phyloP scores from a whole-genome alignment of 2,329 filamentous ascomycete species.

The Nemania bipapillata region DNA sequence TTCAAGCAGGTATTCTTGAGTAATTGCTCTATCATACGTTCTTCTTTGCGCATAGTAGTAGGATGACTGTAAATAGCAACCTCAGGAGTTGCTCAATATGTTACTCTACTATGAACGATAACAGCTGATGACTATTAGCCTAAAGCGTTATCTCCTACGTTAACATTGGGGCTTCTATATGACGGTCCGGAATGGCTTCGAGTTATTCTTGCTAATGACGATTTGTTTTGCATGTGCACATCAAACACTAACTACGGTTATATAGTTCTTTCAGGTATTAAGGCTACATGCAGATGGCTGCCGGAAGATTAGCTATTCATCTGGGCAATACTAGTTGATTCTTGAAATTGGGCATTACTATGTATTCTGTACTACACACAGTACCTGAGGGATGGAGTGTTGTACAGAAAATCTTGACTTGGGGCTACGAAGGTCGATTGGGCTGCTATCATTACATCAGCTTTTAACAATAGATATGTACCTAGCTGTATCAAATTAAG shows the following conservation, averaged over 20 bases:
- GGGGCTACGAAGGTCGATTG: neutral
- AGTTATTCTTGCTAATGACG: slow-evolving; percentile 28
- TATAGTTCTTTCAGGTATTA: neutral
- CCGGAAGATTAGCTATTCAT: neutral
- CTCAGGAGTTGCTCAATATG: neutral
- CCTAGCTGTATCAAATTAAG: neutral
- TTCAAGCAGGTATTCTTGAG: neutral
- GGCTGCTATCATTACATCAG: neutral
- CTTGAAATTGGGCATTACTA: neutral
- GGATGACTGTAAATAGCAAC: no score
- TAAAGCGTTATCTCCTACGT: slow-evolving; percentile 17
- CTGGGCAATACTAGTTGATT: neutral
- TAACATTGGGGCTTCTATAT: neutral
- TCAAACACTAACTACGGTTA: slow-evolving; percentile 18
- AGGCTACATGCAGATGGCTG: neutral
- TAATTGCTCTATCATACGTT: neutral
- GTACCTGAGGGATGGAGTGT: neutral
- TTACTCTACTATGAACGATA: neutral
- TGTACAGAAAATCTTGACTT: neutral
- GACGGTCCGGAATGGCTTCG: slow-evolving; percentile 6
- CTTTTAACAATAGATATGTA: neutral
- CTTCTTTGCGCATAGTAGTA: neutral
- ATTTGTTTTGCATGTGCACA: slow-evolving; percentile 25
- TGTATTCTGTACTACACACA: neutral
- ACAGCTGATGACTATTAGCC: slow-evolving; percentile 23